Conservation (phyloP, 768 basidiomycete genomes). For the Collybia mongolica region DNA sequence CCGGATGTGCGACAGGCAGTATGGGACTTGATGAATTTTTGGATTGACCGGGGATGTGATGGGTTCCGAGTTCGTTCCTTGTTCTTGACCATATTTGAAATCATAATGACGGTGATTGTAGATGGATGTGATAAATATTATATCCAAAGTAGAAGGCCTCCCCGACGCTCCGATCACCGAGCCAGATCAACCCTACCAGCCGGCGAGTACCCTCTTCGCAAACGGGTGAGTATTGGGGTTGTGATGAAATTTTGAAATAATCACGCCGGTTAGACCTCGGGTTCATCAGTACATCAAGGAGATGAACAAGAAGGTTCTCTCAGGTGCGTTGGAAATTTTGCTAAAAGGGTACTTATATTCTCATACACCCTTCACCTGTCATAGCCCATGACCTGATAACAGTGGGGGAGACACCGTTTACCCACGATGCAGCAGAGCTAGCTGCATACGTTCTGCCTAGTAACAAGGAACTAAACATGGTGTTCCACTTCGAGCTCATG, state of each 20-base stretch:
- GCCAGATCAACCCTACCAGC: slow-evolving; percentile 50
- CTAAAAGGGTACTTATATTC: background rate
- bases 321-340: slow-evolving; percentile 36
- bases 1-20: slow-evolving; percentile 56
- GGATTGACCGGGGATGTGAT: slow-evolving; percentile 73
- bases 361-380: too few relatives aligned
- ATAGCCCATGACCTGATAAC: slow-evolving; percentile 49
- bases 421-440: slow-evolving; percentile 48
- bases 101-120: slow-evolving; percentile 15
- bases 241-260: background rate
- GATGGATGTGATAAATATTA: slow-evolving; percentile 74
- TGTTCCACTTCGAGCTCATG: slow-evolving; percentile 65
- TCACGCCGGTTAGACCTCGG: slow-evolving; percentile 42
- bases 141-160: slow-evolving; percentile 60
- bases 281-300: slow-evolving; percentile 69
- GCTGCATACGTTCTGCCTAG: slow-evolving; percentile 54
- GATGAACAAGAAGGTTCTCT: slow-evolving; percentile 62
- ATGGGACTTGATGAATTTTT: slow-evolving; percentile 67
- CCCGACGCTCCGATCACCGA: slow-evolving; percentile 65
- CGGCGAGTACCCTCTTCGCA: slow-evolving; percentile 49
- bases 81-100: background rate
- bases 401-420: slow-evolving; percentile 64
- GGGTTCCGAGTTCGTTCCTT: slow-evolving; percentile 61
- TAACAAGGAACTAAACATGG: slow-evolving; percentile 64
- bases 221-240: slow-evolving; percentile 47